Evolutionary conservation across 352 stramenopile species (phyloP).

Genomic region (Globisporangium paddicum): DNA sequence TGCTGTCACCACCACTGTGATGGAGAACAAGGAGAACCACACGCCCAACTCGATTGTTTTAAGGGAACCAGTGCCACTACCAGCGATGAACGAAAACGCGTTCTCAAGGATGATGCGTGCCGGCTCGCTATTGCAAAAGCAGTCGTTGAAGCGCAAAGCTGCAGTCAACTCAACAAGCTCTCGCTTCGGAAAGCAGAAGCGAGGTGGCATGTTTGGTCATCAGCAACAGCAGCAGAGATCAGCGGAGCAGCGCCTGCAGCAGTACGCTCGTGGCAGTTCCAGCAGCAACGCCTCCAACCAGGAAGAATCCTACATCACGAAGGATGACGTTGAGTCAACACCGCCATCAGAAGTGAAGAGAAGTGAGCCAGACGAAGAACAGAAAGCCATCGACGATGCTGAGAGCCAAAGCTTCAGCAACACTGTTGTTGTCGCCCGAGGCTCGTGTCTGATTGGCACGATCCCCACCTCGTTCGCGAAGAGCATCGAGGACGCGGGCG

Average conservation of each 20-base stretch:
- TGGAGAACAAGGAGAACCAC: slow-evolving; percentile 41
- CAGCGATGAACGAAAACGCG: slow-evolving; percentile 60
- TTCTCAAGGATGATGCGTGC: slow-evolving; percentile 81
- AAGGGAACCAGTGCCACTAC: neutral
- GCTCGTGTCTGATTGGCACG: neutral
- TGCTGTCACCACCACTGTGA: neutral
- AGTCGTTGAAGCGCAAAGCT: slow-evolving; percentile 53
- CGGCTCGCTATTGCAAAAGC: slow-evolving; percentile 45
- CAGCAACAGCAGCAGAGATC: neutral
- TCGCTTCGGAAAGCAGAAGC: slow-evolving; percentile 7
- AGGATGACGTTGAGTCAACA: neutral
- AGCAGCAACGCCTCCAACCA: neutral
- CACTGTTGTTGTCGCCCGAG: neutral
- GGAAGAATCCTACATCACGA: neutral
- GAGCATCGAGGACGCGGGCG: neutral
- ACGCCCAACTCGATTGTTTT: slow-evolving; percentile 7
- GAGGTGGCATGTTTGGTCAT: neutral
- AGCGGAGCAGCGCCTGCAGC: slow-evolving; percentile 13
- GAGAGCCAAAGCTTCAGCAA: neutral
- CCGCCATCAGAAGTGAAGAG: no score
- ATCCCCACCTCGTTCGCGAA: neutral
- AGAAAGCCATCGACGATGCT: neutral
- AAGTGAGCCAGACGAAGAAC: slow-evolving; percentile 2
- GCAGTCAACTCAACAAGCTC: slow-evolving; percentile 6
- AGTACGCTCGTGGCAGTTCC: slow-evolving; percentile 15